These are phyloP conservation scores for Meira miltonrushii DNA, from an alignment of 1,284 basidiomycete species.

Conservation along the genomic window DNA sequence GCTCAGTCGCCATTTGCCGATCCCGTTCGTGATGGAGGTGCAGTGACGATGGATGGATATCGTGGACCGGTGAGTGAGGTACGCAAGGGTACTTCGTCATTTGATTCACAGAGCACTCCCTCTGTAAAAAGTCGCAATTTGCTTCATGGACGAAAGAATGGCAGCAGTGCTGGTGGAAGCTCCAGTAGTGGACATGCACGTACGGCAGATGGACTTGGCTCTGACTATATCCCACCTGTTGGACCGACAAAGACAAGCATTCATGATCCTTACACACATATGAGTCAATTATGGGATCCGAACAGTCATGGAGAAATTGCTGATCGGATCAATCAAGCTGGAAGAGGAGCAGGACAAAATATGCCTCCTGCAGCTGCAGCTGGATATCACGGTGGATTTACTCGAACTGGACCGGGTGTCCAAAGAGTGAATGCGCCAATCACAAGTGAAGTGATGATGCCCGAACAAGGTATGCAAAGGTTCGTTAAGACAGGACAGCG, in stretches of 20 bases:
- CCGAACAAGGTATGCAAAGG: too few species aligned
- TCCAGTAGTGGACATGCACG: background rate
- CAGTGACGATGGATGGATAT: background rate
- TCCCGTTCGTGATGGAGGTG: too few species aligned
- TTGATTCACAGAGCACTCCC: background rate
- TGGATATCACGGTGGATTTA: background rate
- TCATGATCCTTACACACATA: slow-evolving; percentile 3
- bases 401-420: background rate
- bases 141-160: background rate
- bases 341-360: too few species aligned
- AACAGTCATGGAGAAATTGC: background rate
- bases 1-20: background rate
- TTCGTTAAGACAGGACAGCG: too few species aligned
- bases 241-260: slow-evolving; percentile 2
- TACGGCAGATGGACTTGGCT: background rate
- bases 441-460: slow-evolving; percentile 8
- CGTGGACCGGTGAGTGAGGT: background rate
- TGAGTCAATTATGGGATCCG: background rate
- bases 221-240: background rate
- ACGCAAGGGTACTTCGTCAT: background rate
- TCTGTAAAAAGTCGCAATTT: background rate
- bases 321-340: background rate
- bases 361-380: background rate
- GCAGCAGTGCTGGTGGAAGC: background rate
- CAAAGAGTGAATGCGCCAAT: background rate